phyloP scores from a whole-genome alignment of 202 grass and related monocot genomes.

The Sporobolus alterniflorus region DNA sequence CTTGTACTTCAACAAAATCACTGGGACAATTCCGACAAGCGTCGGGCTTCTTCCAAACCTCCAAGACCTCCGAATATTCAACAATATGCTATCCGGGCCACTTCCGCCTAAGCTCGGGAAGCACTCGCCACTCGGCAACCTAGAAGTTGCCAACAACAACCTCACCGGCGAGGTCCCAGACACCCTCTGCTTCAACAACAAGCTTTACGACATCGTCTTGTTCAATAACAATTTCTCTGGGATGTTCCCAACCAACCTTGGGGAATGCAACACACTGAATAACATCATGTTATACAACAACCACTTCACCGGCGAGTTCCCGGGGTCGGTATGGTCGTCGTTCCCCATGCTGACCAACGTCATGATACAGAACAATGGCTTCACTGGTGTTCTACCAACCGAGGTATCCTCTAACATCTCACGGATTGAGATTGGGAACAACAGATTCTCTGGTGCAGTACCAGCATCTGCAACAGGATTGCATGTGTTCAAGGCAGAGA shows the following conservation, averaged over 20 bases:
- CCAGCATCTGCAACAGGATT: conserved; percentile 4
- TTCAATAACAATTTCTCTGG: conserved; percentile 60
- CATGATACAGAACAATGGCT: conserved; percentile 40
- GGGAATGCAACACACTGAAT: conserved; percentile 26
- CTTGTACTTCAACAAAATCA: conserved; percentile 48
- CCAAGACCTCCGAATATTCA: conserved; percentile 18
- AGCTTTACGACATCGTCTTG: conserved; percentile 28
- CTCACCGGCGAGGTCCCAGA: conserved; percentile 44
- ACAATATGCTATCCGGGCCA: conserved; percentile 39
- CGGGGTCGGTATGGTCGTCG: conserved; percentile 36
- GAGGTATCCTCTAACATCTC: conserved; percentile 38
- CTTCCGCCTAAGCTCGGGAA: conserved; percentile 64
- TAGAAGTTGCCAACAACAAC: conserved; percentile 47
- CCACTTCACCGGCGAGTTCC: conserved; percentile 46
- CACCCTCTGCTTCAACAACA: conserved; percentile 34
- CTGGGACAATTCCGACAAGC: conserved; percentile 42
- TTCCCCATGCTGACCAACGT: conserved; percentile 19
- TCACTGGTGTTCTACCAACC: conserved; percentile 46
- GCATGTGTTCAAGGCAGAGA: not conserved
- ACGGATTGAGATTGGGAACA: conserved; percentile 53
- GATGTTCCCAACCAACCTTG: conserved; percentile 24
- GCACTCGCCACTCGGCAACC: conserved; percentile 35
- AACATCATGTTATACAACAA: conserved; percentile 49
- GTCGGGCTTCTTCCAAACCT: conserved; percentile 40
- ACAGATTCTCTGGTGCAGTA: conserved; percentile 47